A percentile compares a stretch with the other conserved stretches of the same genome.
phyloP scores from a whole-genome alignment of 164 flowering plant species.

The Chloranthus sessilifolius region DNA sequence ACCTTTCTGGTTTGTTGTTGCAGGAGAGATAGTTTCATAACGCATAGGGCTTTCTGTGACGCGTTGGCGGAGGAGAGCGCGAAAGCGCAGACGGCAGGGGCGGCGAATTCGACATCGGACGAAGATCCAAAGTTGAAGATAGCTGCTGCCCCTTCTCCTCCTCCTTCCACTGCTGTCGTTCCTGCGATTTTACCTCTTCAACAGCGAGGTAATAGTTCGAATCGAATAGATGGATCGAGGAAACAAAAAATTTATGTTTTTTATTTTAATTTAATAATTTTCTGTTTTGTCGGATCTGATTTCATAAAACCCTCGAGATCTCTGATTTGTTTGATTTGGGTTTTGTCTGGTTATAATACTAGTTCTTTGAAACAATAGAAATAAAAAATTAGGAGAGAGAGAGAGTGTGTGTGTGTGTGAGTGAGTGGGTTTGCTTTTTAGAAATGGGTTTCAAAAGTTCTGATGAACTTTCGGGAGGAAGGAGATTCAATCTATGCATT shows the following conservation, averaged over 20 bases:
- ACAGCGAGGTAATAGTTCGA: conserved; percentile 41
- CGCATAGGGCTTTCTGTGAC: conserved; percentile 91
- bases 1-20: conserved; percentile 3
- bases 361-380: conserved; percentile 3
- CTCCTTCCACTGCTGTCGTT: conserved; percentile 27
- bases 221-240: no score
- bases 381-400: not conserved
- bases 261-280: not conserved
- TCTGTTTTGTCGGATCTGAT: conserved; percentile 20
- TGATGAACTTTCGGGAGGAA: conserved; percentile 8
- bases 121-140: conserved; percentile 14
- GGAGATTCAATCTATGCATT: no score
- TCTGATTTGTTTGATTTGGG: conserved; percentile 11
- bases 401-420: not conserved
- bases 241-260: no score
- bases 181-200: conserved; percentile 50
- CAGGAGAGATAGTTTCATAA: conserved; percentile 83
- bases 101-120: conserved; percentile 15
- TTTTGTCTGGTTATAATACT: conserved; percentile 24
- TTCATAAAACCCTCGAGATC: not conserved
- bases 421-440: not conserved
- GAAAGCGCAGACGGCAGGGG: conserved; percentile 17
- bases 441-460: conserved; percentile 6
- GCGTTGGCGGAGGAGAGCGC: conserved; percentile 79
- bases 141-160: conserved; percentile 22